Percentiles rank a stretch among this genome's conserved stretches.
These are phyloP conservation scores for Salvia splendens DNA, from an alignment of 257 asterid species.

Conservation along the genomic window DNA sequence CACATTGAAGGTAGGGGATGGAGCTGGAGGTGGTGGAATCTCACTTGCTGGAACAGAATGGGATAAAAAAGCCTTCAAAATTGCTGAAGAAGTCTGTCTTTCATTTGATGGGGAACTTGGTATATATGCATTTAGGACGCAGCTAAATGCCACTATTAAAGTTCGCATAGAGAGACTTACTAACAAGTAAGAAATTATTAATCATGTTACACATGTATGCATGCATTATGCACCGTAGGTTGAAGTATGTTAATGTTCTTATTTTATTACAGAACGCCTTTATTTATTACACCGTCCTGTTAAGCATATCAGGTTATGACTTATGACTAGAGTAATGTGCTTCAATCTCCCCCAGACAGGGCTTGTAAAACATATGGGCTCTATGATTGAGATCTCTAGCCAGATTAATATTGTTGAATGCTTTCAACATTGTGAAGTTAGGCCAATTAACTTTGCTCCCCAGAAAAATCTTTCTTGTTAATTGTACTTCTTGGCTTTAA, in stretches of 20 bases:
- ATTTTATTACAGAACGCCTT: neutral
- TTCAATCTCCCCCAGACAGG: neutral
- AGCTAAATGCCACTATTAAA: conserved; percentile 61
- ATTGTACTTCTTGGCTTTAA: neutral
- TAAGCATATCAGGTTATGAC: neutral
- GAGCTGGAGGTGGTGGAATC: conserved; percentile 87
- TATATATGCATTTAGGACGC: conserved; percentile 82
- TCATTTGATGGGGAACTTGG: conserved; percentile 81
- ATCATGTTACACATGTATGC: neutral
- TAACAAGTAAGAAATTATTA: conserved; percentile 58
- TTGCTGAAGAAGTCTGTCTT: conserved; percentile 73
- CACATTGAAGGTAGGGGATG: conserved; percentile 71
- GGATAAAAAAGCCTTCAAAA: conserved; percentile 70
- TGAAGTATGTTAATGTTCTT: neutral
- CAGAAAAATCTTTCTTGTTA: neutral
- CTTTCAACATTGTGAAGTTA: neutral
- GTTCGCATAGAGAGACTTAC: conserved; percentile 86
- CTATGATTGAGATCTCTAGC: conserved; percentile 7
- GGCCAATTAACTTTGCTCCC: neutral
- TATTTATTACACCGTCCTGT: neutral
- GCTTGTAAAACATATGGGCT: neutral
- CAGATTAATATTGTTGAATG: neutral
- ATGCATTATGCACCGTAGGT: neutral
- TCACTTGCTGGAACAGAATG: conserved; percentile 73
- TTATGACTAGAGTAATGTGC: neutral